A percentile compares a stretch with the other conserved stretches of the same genome.
Evolutionary conservation across 2,329 filamentous ascomycete species (phyloP).

Genomic region (Tolypocladium cylindrosporum): DNA sequence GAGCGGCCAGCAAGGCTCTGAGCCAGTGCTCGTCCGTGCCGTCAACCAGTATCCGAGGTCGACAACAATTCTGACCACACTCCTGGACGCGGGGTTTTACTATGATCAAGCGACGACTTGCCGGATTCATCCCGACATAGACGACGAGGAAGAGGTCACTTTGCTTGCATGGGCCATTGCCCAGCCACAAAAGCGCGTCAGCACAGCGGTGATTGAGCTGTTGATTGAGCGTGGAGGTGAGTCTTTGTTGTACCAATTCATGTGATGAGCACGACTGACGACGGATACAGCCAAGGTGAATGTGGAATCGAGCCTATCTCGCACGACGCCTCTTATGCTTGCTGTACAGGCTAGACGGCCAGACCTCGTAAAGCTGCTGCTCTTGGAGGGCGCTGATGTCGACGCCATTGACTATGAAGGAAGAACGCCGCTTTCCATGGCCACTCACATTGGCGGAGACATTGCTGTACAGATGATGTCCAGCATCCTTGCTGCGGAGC

Average conservation of each 20-base stretch:
- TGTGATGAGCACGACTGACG: neutral
- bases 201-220: conserved; percentile 45
- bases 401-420: conserved; percentile 46
- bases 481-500: conserved; percentile 43
- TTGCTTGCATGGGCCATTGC: conserved; percentile 51
- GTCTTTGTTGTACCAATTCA: conserved; percentile 7
- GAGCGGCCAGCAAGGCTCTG: conserved; percentile 28
- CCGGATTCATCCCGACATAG: conserved; percentile 32
- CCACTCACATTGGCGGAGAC: conserved; percentile 43
- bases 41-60: conserved; percentile 46
- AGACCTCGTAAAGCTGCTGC: conserved; percentile 47
- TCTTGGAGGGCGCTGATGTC: conserved; percentile 49
- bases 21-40: conserved; percentile 42
- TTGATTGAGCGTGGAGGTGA: conserved; percentile 37
- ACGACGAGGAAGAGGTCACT: conserved; percentile 44
- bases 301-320: conserved; percentile 39
- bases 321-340: conserved; percentile 47
- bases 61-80: conserved; percentile 36
- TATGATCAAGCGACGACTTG: conserved; percentile 41
- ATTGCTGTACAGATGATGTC: conserved; percentile 43
- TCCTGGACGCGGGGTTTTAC: conserved; percentile 49
- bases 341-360: conserved; percentile 44
- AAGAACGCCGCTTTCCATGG: conserved; percentile 50
- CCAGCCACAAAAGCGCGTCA: conserved; percentile 53
- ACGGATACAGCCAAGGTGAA: conserved; percentile 42